A percentile compares a stretch with the other conserved stretches of the same genome.
Evolutionary conservation across 306 rosid species (phyloP).

Genomic region (Begonia masoniana): DNA sequence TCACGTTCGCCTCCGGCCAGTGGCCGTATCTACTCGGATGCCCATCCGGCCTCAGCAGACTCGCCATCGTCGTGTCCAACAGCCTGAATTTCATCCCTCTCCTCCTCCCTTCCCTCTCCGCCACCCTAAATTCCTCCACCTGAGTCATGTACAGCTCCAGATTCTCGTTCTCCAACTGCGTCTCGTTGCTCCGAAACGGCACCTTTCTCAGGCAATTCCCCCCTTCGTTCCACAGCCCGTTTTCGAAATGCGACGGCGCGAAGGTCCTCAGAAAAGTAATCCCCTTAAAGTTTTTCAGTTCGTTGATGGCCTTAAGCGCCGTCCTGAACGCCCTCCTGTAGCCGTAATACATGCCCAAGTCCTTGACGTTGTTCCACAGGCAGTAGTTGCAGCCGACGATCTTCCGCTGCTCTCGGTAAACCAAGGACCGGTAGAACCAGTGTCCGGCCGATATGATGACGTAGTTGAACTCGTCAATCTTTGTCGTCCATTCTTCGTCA

Average conservation of each 20-base stretch:
- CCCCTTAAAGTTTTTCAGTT: slow-evolving; percentile 41
- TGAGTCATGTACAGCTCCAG: slow-evolving; percentile 73
- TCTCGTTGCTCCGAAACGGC: slow-evolving; percentile 63
- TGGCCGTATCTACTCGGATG: slow-evolving; percentile 83
- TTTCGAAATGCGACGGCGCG: slow-evolving; percentile 78
- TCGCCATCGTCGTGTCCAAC: slow-evolving; percentile 54
- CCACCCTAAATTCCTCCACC: slow-evolving; percentile 54
- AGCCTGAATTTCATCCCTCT: slow-evolving; percentile 49
- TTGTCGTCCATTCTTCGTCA: slow-evolving; percentile 51
- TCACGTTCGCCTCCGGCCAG: slow-evolving; percentile 63
- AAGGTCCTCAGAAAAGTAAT: slow-evolving; percentile 50
- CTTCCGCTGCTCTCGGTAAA: slow-evolving; percentile 34
- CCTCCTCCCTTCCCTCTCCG: slow-evolving; percentile 43
- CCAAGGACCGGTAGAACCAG: slow-evolving; percentile 57
- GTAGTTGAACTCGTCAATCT: slow-evolving; percentile 44
- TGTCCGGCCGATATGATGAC: slow-evolving; percentile 64
- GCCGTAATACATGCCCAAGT: slow-evolving; percentile 55
- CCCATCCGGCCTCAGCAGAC: slow-evolving; percentile 74
- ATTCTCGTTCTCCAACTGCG: slow-evolving; percentile 35
- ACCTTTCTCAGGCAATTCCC: slow-evolving; percentile 59
- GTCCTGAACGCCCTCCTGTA: slow-evolving; percentile 52
- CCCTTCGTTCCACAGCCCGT: slow-evolving; percentile 69
- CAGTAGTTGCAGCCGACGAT: slow-evolving; percentile 65
- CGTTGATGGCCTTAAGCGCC: slow-evolving; percentile 53
- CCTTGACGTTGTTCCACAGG: slow-evolving; percentile 39